Evolutionary conservation across 116 monocot genomes (phyloP), one percentile per base, ranked within the genome.

Genomic region (Cymodocea nodosa): DNA sequence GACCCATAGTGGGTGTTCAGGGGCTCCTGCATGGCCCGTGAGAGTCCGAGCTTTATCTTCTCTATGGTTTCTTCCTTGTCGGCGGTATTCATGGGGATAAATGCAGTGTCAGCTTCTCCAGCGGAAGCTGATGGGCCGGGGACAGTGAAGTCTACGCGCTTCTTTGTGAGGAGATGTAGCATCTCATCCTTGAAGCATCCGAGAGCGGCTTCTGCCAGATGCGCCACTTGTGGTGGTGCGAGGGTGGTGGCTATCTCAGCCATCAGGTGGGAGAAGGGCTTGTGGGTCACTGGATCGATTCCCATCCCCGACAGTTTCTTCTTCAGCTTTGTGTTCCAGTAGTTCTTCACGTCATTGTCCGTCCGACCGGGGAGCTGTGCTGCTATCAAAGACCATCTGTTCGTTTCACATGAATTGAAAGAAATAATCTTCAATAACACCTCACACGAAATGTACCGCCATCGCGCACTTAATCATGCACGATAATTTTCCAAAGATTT

Each of bases 101-200:
- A 70, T 12, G 16, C 60, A 67, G 54, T 15, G 22, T 14, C 22
- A 20, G 34, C 36, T 57, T 23, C 24, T 18, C 39, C 58, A 5
- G 63, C 59, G 0, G 19, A 23, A 20, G 53, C 39, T 19, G 51
- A 23, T 6, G 35, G 14, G 15, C 36, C 61, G 36, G 69, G n/a
- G 59, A 49, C 49, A 36, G 60, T 23, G 62, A 15, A 69, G 60
- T 86, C 79, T 20, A 65, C 17, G 15, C 81, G 79, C 40, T 80
- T 95, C 81, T 85, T 90, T 15, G 87, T 87, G 60, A 95, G 85
- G 51, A 95, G 77, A 68, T 90, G 90, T 63, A 95, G 90, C 87
- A 95, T 87, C 76, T 95, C 95, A 58, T 95, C 95, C 81, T 95
- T 95, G 83, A 95, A 95, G 79, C 95, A 95, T 34, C 90, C 95